These are phyloP conservation scores for Adansonia madagascariensis DNA, from an alignment of 441 rosid genomes.

Conservation along the genomic window DNA sequence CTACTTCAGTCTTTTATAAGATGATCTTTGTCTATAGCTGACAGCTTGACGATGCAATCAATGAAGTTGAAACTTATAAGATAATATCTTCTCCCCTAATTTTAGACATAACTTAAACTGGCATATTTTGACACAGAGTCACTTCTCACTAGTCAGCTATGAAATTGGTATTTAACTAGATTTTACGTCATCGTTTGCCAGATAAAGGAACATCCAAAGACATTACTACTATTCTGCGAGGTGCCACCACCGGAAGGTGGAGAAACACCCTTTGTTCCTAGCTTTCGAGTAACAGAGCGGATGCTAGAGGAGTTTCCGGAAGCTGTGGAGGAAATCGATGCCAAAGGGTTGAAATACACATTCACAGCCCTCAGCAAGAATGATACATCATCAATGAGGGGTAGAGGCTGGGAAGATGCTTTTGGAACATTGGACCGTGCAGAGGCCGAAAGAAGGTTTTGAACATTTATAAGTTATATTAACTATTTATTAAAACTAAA, in stretches of 20 bases:
- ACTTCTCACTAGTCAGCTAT: neutral
- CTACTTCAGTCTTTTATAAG: neutral
- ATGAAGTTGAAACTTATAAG: neutral
- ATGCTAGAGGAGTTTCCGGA: conserved; percentile 59
- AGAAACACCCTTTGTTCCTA: conserved; percentile 75
- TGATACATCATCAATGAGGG: conserved; percentile 59
- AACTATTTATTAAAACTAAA: neutral
- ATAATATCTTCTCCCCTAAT: neutral
- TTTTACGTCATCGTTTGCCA: conserved; percentile 24
- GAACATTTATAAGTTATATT: neutral
- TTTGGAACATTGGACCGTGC: conserved; percentile 52
- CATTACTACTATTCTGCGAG: conserved; percentile 57
- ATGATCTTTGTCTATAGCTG: neutral
- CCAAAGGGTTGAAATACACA: conserved; percentile 57
- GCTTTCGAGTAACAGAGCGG: conserved; percentile 53
- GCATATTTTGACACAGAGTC: neutral
- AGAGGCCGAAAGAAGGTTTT: conserved; percentile 58
- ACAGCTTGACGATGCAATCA: neutral
- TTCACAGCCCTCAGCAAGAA: conserved; percentile 45
- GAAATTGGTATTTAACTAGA: conserved; percentile 4
- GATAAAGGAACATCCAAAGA: conserved; percentile 56
- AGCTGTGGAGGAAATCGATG: conserved; percentile 58
- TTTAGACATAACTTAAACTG: no score
- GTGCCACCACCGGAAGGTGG: conserved; percentile 71
- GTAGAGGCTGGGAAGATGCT: conserved; percentile 71